Conservation (phyloP, 441 rosid genomes). For the Pelargonium cotyledonis region DNA sequence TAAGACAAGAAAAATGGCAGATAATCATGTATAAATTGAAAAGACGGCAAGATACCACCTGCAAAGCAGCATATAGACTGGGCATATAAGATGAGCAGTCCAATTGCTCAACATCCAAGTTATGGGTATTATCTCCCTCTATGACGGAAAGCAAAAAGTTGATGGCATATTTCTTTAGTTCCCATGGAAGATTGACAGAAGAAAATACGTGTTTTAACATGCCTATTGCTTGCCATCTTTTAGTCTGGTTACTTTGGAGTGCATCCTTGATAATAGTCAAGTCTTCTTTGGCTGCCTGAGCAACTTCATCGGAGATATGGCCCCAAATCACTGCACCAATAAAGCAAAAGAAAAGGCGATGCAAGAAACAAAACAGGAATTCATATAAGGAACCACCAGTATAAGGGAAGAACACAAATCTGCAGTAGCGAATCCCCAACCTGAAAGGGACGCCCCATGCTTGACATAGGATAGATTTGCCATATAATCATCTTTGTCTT, state of each 20-base stretch:
- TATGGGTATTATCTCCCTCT: slow-evolving; percentile 31
- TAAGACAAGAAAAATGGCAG: slow-evolving; percentile 21
- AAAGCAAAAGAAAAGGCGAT: slow-evolving; percentile 15
- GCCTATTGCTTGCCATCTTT: slow-evolving; percentile 74
- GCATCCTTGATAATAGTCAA: slow-evolving; percentile 38
- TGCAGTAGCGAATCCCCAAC: slow-evolving; percentile 26
- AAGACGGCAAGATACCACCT: slow-evolving; percentile 38
- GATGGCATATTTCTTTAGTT: slow-evolving; percentile 54
- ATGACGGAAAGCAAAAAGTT: slow-evolving; percentile 58
- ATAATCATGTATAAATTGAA: slow-evolving; percentile 12
- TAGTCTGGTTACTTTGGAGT: slow-evolving; percentile 44
- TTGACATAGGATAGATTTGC: slow-evolving; percentile 40
- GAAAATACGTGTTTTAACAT: slow-evolving; percentile 61
- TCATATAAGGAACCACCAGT: not conserved
- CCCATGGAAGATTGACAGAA: slow-evolving; percentile 52
- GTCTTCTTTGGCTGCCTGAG: slow-evolving; percentile 40
- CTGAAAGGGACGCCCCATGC: slow-evolving; percentile 74
- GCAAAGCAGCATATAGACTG: slow-evolving; percentile 52
- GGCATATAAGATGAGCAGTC: slow-evolving; percentile 54
- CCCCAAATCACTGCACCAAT: slow-evolving; percentile 63
- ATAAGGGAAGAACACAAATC: not conserved
- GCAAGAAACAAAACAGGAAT: slow-evolving; percentile 8
- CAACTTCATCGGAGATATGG: slow-evolving; percentile 39
- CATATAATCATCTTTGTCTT: slow-evolving; percentile 41
- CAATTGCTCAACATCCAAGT: slow-evolving; percentile 27